phyloP scores from a whole-genome alignment of 805 yeast species.

The Zygotorulaspora florentina region DNA sequence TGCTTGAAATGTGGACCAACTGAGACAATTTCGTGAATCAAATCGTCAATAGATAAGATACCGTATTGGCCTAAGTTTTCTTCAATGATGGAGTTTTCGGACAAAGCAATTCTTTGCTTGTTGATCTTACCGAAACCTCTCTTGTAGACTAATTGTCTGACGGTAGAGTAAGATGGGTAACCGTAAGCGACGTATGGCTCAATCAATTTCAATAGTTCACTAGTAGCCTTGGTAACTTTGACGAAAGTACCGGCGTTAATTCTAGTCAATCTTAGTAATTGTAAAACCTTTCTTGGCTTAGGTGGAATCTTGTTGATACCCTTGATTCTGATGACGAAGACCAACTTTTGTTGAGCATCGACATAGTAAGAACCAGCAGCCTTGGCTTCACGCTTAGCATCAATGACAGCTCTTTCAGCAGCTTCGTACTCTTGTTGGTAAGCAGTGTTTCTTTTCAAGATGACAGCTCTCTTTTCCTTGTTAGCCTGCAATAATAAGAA shows the following conservation, averaged over 20 bases:
- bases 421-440: conserved; percentile 92
- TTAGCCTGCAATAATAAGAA: conserved; percentile 37
- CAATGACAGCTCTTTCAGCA: conserved; percentile 82
- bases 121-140: conserved; percentile 96
- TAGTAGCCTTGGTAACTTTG: conserved; percentile 92
- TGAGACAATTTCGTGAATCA: conserved; percentile 92
- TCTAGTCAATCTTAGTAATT: conserved; percentile 87
- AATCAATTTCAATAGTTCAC: conserved; percentile 86
- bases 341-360: conserved; percentile 91
- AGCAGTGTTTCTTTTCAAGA: conserved; percentile 93
- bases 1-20: conserved; percentile 99
- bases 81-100: conserved; percentile 87
- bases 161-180: conserved; percentile 90
- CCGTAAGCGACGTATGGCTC: conserved; percentile 97
- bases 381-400: conserved; percentile 90
- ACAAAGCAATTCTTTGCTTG: conserved; percentile 90
- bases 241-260: conserved; percentile 94
- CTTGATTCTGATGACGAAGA: conserved; percentile 96
- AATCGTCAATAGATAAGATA: conserved; percentile 85
- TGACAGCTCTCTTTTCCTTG: conserved; percentile 59
- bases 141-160: conserved; percentile 92
- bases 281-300: conserved; percentile 98
- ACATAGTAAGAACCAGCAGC: conserved; percentile 92
- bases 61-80: conserved; percentile 88
- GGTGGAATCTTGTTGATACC: conserved; percentile 99